phyloP scores from a whole-genome alignment of 345 rosid species.

The Acer yangbiense region DNA sequence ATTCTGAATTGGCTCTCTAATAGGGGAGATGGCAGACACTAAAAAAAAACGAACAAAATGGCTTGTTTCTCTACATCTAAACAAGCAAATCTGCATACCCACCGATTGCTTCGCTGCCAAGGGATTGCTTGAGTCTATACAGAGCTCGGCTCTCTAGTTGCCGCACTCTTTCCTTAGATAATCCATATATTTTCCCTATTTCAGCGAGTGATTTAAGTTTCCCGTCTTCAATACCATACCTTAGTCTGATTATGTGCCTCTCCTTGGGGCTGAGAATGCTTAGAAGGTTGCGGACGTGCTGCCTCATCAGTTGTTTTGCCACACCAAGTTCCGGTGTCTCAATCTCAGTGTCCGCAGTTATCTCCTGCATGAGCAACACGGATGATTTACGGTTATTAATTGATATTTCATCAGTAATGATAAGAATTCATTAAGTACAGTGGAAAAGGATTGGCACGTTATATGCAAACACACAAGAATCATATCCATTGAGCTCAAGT shows the following conservation, averaged over 20 bases:
- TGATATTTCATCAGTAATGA: background rate
- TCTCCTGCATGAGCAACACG: constrained; percentile 48
- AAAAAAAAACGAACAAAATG: background rate
- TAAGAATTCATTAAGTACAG: background rate
- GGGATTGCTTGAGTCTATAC: constrained; percentile 70
- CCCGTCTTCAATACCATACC: constrained; percentile 75
- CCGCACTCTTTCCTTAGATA: constrained; percentile 77
- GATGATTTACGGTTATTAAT: background rate
- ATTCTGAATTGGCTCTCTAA: background rate
- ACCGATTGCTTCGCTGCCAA: constrained; percentile 52
- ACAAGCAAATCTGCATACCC: constrained; percentile 66
- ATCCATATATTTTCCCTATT: constrained; percentile 59
- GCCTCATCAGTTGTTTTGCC: constrained; percentile 68
- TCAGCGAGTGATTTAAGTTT: constrained; percentile 63
- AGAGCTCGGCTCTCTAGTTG: constrained; percentile 77
- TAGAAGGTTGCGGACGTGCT: constrained; percentile 62
- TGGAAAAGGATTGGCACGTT: background rate
- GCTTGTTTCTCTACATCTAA: constrained; percentile 24
- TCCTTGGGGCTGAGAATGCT: constrained; percentile 61
- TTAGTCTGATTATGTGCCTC: constrained; percentile 70
- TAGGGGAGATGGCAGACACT: background rate
- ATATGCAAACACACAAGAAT: background rate
- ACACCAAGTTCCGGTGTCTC: constrained; percentile 64
- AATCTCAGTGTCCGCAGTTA: constrained; percentile 65
- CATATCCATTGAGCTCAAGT: background rate